Conservation (phyloP, 225 moss, liverwort and hornwort species). For the Thuidium tamariscinum region DNA sequence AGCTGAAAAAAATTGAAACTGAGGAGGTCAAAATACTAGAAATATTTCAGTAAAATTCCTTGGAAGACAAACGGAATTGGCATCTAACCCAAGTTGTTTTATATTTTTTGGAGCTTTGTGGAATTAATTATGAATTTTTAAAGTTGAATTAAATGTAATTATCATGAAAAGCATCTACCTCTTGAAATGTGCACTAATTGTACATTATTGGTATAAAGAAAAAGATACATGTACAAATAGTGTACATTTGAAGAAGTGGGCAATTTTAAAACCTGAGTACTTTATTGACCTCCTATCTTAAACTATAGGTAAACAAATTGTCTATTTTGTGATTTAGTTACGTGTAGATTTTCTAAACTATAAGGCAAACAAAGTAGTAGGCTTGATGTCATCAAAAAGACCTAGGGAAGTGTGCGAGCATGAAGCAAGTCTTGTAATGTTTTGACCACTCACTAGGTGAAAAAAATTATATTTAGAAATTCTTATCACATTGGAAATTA, state of each 20-base stretch:
- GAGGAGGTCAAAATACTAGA: neutral
- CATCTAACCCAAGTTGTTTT: neutral
- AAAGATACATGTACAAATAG: neutral
- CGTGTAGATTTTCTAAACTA: rapidly evolving
- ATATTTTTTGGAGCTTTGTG: neutral
- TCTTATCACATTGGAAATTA: rapidly evolving
- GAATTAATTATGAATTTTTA: neutral
- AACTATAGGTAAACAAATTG: neutral
- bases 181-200: neutral
- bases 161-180: rapidly evolving
- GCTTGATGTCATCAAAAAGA: too few relatives aligned
- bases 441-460: rapidly evolving
- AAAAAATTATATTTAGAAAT: neutral
- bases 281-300: too few relatives aligned
- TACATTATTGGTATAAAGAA: neutral
- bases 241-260: neutral
- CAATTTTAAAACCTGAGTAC: rapidly evolving
- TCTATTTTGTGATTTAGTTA: neutral
- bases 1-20: neutral
- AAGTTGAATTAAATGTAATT: rapidly evolving
- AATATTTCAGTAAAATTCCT: neutral
- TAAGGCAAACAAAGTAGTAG: too few relatives aligned
- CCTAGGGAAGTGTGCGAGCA: too few relatives aligned
- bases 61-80: neutral
- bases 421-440: neutral